A percentile compares a stretch with the other conserved stretches of the same genome.
phyloP scores from a whole-genome alignment of 305 asterid species.

The Fraxinus xanthoxyloides region DNA sequence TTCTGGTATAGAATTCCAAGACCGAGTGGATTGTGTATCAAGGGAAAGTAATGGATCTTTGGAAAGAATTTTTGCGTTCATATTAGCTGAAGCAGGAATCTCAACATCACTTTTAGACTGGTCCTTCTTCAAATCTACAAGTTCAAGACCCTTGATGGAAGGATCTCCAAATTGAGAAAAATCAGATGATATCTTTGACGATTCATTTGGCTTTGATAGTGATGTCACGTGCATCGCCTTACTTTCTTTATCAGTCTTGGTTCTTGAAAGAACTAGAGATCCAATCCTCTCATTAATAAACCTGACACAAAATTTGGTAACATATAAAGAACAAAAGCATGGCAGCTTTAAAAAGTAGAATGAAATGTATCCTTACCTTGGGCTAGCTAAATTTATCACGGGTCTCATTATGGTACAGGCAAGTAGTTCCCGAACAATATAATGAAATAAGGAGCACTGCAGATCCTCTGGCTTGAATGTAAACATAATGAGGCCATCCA shows the following conservation, averaged over 20 bases:
- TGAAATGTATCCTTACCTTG: slow-evolving; percentile 50
- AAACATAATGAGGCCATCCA: neutral
- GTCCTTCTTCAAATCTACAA: slow-evolving; percentile 81
- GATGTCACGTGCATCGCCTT: slow-evolving; percentile 37
- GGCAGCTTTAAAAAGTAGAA: slow-evolving; percentile 22
- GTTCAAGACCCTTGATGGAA: slow-evolving; percentile 83
- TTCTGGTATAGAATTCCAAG: slow-evolving; percentile 74
- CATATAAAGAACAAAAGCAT: slow-evolving; percentile 32
- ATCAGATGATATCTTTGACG: slow-evolving; percentile 49
- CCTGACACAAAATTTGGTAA: slow-evolving; percentile 50
- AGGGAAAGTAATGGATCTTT: slow-evolving; percentile 90
- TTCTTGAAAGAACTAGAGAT: slow-evolving; percentile 54
- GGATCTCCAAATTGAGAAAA: slow-evolving; percentile 62
- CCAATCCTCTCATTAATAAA: slow-evolving; percentile 93
- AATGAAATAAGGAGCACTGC: slow-evolving; percentile 69
- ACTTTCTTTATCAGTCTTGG: slow-evolving; percentile 61
- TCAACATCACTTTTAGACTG: slow-evolving; percentile 35
- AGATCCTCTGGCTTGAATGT: neutral
- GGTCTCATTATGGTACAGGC: slow-evolving; percentile 92
- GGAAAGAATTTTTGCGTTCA: slow-evolving; percentile 38
- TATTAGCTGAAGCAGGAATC: slow-evolving; percentile 34
- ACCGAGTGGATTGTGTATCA: slow-evolving; percentile 69
- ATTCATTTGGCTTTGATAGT: slow-evolving; percentile 41
- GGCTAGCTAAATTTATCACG: slow-evolving; percentile 84
- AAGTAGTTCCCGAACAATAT: slow-evolving; percentile 78